Base-by-base conservation (phyloP, 1,139 yeast species). In the Taphrina confusa region DNA sequence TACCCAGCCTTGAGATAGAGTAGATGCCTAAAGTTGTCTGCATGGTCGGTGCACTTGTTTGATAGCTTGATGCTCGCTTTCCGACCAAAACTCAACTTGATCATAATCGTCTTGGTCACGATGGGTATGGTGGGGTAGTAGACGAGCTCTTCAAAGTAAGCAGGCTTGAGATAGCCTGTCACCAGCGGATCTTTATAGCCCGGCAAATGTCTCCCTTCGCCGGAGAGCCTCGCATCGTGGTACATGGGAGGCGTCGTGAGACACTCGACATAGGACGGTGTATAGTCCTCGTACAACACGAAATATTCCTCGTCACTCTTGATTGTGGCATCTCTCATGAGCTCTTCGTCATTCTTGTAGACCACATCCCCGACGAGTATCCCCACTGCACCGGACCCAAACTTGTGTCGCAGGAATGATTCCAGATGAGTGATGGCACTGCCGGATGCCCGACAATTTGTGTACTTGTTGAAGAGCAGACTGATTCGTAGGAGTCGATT, bases 111-210 rank as follows among this genome's bases (percentile, higher is more conserved):
- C 44, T 54, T 54, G 51, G 44, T 16, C 6, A 42, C 28, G 44
- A 44, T 4, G 27, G 58, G 58, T 8, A 54, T 44, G 39, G 36
- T 36, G 34, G 58, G 49, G 39, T 54, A 54, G 39, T 54, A 54
- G 36, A 54, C 58, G 42, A 42, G 47, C 33, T 54, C 58, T 23
- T 54, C 51, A 22, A 54, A 54, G 44, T 54, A 54, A 9, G 44
- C 47, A 5, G 58, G 51, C 16, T 14, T 31, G 18, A 45, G 33
- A n/a, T 44, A 42, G 3, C 33, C 34, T 5, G 31, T 30, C 12
- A 45, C 58, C 3, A 25, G n/a, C 9, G 50, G 27, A 23, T 54
- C 58, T 2, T 44, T n/a, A 22, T 54, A 54, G 8, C 36, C 44
- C 16, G 58, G 58, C 34, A 54, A 20, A n/a, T 27, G 34, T 6